Conservation (phyloP, 2,329 filamentous ascomycete species). For the Talaromyces sp. region DNA sequence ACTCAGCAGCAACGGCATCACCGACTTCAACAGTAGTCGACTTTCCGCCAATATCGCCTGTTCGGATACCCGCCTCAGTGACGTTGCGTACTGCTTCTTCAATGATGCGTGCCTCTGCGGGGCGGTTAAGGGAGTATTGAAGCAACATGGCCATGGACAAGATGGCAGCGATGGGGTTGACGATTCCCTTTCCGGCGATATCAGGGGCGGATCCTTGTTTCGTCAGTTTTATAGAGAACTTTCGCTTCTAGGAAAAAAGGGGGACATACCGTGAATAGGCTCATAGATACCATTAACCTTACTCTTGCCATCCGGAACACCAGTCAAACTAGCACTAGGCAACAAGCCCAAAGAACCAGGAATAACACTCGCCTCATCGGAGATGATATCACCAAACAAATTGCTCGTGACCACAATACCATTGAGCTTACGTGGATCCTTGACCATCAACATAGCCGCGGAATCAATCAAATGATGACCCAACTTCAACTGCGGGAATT, state of each 20-base stretch:
- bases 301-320: constrained; percentile 79
- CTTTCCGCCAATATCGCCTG: constrained; percentile 79
- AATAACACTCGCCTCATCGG: constrained; percentile 91
- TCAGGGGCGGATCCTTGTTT: constrained; percentile 77
- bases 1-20: constrained; percentile 74
- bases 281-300: constrained; percentile 95
- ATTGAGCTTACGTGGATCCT: constrained; percentile 84
- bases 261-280: constrained; percentile 79
- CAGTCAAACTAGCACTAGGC: constrained; percentile 82
- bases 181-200: constrained; percentile 86
- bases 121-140: constrained; percentile 82
- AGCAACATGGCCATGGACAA: constrained; percentile 95
- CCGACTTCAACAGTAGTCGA: constrained; percentile 75
- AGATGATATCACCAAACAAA: constrained; percentile 93
- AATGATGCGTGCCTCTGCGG: constrained; percentile 72
- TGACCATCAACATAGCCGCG: constrained; percentile 97
- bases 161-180: constrained; percentile 89
- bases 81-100: constrained; percentile 78
- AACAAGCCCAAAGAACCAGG: constrained; percentile 85
- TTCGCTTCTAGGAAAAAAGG: neutral
- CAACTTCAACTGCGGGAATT: constrained; percentile 83
- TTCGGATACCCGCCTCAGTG: constrained; percentile 75
- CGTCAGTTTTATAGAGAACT: constrained; percentile 13
- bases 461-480: constrained; percentile 91
- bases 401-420: constrained; percentile 92